Base-by-base conservation (phyloP, 176 grass and related monocot species). In the Tillandsia leiboldiana region DNA sequence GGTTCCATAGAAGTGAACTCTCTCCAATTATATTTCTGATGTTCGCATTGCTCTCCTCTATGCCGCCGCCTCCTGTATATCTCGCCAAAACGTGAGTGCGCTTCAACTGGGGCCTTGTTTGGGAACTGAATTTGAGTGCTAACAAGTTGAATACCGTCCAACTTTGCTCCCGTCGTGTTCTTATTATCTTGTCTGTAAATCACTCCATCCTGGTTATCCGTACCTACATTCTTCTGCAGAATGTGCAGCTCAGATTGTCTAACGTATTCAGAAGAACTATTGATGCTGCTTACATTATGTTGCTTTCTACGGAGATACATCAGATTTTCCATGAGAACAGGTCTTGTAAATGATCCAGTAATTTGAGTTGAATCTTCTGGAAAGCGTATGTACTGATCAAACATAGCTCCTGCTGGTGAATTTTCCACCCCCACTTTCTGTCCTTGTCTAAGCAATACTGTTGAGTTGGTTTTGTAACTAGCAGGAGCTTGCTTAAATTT, bases 381-480 rank as follows among this genome's bases (percentile, higher is more conserved):
- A 18, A 83, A 74, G 23, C 69, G 68, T 53, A 78, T 69, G 65
- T 73, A 74, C 14, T 84, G 77, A 73, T 67, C 84, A 33, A 77
- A 73, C 67, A 49, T 73, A 70, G 77, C 71, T 52, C 15, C 72
- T 77, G 65, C 75, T 8, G 50, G 72, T 71, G 72, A 74, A 78
- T 77, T 78, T 64, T 74, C 84, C 72, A 71, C 69, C 27, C 68
- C 64, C 67, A 75, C 29, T 49, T 87, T 67, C 52, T 48, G 33
- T 66, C 49, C 75, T 57, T 64, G 51, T 69, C 53, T 64, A 70
- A 67, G 29, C 33, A 83, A 72, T 2, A 52, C 12, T 42, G 63
- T 12, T 50, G 78, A 81, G 28, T 63, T 29, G 49, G 61, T 49
- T 70, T n/a, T 57, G 78, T 78, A 82, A 73, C 47, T 58, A 14